Base-by-base conservation (phyloP, 116 monocot genomes). In the Papilionanthe hybrid region DNA sequence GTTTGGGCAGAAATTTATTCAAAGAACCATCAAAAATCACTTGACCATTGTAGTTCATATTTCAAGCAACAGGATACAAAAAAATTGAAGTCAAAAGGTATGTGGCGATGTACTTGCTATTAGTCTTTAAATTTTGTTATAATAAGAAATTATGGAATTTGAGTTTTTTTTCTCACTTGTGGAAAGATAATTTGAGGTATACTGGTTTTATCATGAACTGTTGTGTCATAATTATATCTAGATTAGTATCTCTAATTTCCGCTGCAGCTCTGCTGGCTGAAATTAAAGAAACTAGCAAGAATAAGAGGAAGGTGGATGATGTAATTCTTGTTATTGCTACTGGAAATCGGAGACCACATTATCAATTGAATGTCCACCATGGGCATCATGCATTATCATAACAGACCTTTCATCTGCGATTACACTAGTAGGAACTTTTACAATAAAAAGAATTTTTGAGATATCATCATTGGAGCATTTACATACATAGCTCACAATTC, bases 1-100 rank as follows among this genome's bases (percentile, higher is more conserved):
- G 91, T 95, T 37, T 95, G 95, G 95, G 89, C 93, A 53, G 95
- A 95, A 84, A 91, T 95, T 65, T 95, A 95, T 87, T 82, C 93
- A 48, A 95, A 95, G 77, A 95, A 93, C 66, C 91, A 93, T 83
- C 95, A 93, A 76, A 95, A 95, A 83, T 95, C 95, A 55, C 91
- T 95, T 78, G 95, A 95, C 41, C 95, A 93, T 50, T 86, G 93
- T 23, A 95, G 95, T 80, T 99, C 95, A 90, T 95, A 95, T 75
- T 99, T 99, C 85, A 99, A 99, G 84, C 99, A 99, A 81, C 93
- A 99, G n/a, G n/a, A n/a, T n/a, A n/a, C n/a, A n/a, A n/a, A n/a
- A n/a, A n/a, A n/a, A n/a, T n/a, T n/a, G n/a, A 90, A 89, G 76
- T 87, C 95, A 72, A 99, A 99, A 93, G 90, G 98, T 98, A 86